Percentiles rank a stretch among this genome's conserved stretches.
These are phyloP conservation scores for Cyberlindnera nakhonratchasimensis DNA, from an alignment of 805 yeast species.

Conservation along the genomic window DNA sequence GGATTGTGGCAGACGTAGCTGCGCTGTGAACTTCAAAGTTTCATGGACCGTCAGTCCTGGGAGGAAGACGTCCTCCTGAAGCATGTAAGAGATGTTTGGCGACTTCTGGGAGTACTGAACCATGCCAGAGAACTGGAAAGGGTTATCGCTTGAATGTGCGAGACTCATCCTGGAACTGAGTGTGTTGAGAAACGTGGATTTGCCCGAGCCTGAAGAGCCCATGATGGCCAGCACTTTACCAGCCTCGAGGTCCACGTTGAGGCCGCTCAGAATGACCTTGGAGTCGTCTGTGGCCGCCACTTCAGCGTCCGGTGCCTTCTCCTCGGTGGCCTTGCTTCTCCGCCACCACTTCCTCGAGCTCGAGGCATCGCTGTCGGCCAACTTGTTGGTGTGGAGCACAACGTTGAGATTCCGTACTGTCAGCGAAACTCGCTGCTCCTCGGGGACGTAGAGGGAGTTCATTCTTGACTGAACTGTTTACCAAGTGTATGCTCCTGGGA, in stretches of 20 bases:
- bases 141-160: conserved; percentile 13
- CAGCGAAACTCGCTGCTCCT: conserved; percentile 10
- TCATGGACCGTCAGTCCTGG: conserved; percentile 74
- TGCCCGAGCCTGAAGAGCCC: conserved; percentile 89
- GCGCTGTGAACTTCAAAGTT: conserved; percentile 67
- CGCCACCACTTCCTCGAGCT: background rate
- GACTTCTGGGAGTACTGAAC: conserved; percentile 33
- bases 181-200: conserved; percentile 72
- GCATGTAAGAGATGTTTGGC: conserved; percentile 50
- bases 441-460: conserved; percentile 7
- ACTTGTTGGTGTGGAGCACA: conserved; percentile 5
- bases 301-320: conserved; percentile 17
- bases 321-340: background rate
- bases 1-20: conserved; percentile 55
- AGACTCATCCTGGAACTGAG: conserved; percentile 44
- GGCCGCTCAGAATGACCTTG: conserved; percentile 43
- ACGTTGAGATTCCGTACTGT: conserved; percentile 15
- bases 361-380: background rate
- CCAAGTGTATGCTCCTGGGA: no score
- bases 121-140: conserved; percentile 41
- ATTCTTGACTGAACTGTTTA: background rate
- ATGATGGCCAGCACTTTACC: conserved; percentile 73
- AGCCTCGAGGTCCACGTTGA: conserved; percentile 56
- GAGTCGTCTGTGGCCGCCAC: no score
- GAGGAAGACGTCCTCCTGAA: conserved; percentile 70